Evolutionary conservation across 306 rosid genomes (phyloP).

Genomic region (Pyrus pyrifolia): DNA sequence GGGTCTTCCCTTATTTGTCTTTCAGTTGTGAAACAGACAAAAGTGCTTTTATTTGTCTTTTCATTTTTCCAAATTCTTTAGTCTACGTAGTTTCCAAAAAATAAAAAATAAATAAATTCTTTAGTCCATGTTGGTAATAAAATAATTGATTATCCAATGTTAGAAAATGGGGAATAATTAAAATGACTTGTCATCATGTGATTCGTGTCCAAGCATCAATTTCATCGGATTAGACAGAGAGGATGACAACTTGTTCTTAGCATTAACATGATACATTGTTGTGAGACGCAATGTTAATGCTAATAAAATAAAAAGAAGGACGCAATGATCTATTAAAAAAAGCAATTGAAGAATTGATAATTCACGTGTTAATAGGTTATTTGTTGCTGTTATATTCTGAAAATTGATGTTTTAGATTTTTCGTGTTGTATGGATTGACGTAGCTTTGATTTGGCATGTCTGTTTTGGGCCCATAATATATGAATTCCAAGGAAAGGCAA

Average conservation of each 20-base stretch:
- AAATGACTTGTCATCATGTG: constrained; percentile 17
- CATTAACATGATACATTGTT: neutral
- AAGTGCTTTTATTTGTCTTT: neutral
- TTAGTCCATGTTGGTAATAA: neutral
- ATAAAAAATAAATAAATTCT: neutral
- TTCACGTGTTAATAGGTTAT: no score
- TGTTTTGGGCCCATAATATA: no score
- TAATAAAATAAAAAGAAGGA: no score
- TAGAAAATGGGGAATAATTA: constrained; percentile 14
- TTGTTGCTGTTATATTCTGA: no score
- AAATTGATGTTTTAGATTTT: no score
- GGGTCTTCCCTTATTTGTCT: no score
- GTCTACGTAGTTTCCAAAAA: no score
- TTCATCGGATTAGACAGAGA: constrained; percentile 1
- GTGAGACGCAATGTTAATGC: neutral
- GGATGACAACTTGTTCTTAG: constrained; percentile 17
- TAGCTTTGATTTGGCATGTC: no score
- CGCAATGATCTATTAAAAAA: no score
- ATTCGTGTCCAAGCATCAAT: neutral
- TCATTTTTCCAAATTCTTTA: neutral
- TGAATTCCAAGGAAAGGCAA: no score
- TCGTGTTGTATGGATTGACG: no score
- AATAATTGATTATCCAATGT: neutral
- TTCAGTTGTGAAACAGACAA: constrained; percentile 66
- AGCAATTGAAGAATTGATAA: no score